phyloP scores from a whole-genome alignment of 2,329 filamentous ascomycete species.

The Rhynchosporium graminicola region DNA sequence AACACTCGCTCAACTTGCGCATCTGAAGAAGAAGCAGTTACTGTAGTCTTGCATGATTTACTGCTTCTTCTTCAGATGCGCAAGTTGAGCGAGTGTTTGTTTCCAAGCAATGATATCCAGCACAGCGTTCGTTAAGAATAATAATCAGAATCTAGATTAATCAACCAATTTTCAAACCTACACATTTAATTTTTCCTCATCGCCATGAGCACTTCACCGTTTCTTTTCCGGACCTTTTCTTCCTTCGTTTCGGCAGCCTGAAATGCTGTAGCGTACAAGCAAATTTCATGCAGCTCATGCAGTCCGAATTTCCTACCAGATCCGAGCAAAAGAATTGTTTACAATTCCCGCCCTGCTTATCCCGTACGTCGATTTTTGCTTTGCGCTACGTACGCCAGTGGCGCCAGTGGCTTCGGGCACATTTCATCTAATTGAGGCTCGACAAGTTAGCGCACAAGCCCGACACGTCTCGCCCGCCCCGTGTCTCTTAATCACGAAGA shows the following conservation, averaged over 20 bases:
- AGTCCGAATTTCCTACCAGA: too few species aligned
- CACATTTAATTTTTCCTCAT: too few species aligned
- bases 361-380: not conserved
- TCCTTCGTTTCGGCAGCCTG: too few species aligned
- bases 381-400: not conserved
- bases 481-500: too few species aligned
- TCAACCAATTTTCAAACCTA: too few species aligned
- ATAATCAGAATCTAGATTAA: not conserved
- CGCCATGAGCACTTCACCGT: too few species aligned
- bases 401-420: not conserved
- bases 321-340: not conserved
- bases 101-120: not conserved
- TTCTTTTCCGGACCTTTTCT: too few species aligned
- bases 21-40: slow-evolving; percentile 38
- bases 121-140: not conserved
- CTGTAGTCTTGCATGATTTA: slow-evolving; percentile 27
- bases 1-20: slow-evolving; percentile 41
- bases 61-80: too few species aligned
- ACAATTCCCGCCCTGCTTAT: not conserved
- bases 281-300: too few species aligned
- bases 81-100: too few species aligned
- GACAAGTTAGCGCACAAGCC: not conserved
- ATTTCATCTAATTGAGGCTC: not conserved
- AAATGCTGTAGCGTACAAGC: too few species aligned
- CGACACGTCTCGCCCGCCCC: too few species aligned